These are phyloP conservation scores for Irpex sp. DNA, from an alignment of 1,284 basidiomycete species.

Conservation along the genomic window DNA sequence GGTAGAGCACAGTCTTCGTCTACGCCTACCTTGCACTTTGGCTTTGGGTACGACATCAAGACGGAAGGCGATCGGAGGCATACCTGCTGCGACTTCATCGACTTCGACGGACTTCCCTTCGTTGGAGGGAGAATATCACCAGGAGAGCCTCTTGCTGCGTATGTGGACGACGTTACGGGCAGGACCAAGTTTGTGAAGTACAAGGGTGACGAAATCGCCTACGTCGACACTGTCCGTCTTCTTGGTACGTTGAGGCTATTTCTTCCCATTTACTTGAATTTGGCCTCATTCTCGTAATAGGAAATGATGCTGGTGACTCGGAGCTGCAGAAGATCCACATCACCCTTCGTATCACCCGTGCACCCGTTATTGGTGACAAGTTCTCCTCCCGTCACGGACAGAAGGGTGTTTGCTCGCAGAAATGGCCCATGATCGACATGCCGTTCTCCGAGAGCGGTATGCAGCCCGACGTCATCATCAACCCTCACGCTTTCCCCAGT, in stretches of 20 bases:
- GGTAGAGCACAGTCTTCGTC: conserved; percentile 58
- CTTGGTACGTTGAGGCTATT: conserved; percentile 56
- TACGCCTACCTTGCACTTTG: conserved; percentile 76
- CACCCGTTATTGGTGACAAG: conserved; percentile 98
- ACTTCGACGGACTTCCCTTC: conserved; percentile 83
- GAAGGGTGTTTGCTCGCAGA: conserved; percentile 99
- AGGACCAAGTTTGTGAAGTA: conserved; percentile 90
- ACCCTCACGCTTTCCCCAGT: conserved; percentile 98
- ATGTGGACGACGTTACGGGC: conserved; percentile 84
- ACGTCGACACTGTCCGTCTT: conserved; percentile 90
- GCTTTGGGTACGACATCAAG: conserved; percentile 77
- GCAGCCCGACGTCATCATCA: conserved; percentile 99
- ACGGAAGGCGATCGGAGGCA: conserved; percentile 56
- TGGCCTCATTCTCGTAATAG: conserved; percentile 33
- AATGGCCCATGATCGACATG: conserved; percentile 98
- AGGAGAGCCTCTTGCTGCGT: conserved; percentile 84
- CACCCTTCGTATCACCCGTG: conserved; percentile 90
- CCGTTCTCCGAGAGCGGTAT: conserved; percentile 98
- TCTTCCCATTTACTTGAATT: neutral
- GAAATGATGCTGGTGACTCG: conserved; percentile 81
- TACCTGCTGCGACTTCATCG: conserved; percentile 60
- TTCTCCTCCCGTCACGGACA: conserved; percentile 99
- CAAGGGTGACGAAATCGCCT: conserved; percentile 93
- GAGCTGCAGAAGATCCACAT: conserved; percentile 94
- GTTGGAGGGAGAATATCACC: conserved; percentile 70